Percentiles rank a stretch among this genome's conserved stretches.
Conservation (phyloP, 805 yeast genomes). For the Scheffersomyces amazonensis region DNA sequence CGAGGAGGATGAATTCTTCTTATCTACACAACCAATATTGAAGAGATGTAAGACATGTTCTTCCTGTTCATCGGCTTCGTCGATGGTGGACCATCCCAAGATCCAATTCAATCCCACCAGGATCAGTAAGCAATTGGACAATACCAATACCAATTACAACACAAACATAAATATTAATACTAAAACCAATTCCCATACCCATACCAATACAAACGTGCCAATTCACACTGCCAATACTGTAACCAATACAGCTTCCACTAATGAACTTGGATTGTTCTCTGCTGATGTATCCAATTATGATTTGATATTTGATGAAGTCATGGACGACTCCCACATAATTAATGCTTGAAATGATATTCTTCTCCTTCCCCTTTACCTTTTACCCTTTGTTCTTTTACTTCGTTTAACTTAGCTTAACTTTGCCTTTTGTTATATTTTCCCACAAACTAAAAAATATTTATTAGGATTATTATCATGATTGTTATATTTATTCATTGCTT, state of each 20-base stretch:
- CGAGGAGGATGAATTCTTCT: neutral
- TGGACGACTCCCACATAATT: conserved; percentile 19
- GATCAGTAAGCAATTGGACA: neutral
- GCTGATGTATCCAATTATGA: conserved; percentile 16
- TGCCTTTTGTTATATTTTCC: no score
- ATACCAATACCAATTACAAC: neutral
- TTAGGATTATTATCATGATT: no score
- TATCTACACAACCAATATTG: conserved; percentile 3
- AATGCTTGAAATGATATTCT: conserved; percentile 15
- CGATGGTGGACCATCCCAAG: neutral
- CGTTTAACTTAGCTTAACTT: no score
- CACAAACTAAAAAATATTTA: no score
- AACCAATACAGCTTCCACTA: neutral
- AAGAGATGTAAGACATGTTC: conserved; percentile 3
- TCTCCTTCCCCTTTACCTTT: neutral
- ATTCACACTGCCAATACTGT: neutral
- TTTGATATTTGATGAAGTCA: conserved; percentile 25
- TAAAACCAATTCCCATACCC: neutral
- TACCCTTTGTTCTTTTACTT: neutral
- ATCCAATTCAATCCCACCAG: neutral
- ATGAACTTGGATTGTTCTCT: conserved; percentile 3
- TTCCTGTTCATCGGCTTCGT: neutral
- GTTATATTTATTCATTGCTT: no score
- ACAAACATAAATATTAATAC: neutral
- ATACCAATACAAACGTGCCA: neutral